A percentile compares a stretch with the other conserved stretches of the same genome.
Evolutionary conservation across 208 protist genomes (phyloP).

Genomic region (Acanthamoeba castellanii): DNA sequence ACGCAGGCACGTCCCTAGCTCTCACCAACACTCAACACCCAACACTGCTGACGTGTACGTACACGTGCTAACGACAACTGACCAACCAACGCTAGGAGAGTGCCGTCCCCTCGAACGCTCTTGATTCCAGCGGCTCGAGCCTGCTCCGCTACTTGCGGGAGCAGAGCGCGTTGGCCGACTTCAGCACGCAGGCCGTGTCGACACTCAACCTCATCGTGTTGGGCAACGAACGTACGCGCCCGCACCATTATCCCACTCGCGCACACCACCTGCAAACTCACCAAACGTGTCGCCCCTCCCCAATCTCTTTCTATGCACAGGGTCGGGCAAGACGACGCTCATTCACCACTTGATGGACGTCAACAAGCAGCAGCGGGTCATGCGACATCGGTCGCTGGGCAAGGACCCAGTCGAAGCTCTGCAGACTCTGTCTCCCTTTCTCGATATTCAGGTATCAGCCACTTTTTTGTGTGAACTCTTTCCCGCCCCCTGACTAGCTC

Average conservation of each 20-base stretch:
- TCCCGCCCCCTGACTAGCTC: too few species aligned
- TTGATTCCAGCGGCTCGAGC: neutral
- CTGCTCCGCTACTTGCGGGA: neutral
- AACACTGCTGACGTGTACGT: too few species aligned
- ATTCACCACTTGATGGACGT: neutral
- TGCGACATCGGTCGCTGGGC: neutral
- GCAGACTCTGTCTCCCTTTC: neutral
- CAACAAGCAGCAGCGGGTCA: neutral
- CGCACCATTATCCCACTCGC: too few species aligned
- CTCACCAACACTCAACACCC: too few species aligned
- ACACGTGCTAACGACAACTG: too few species aligned
- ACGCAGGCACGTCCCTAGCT: neutral
- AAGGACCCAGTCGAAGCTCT: neutral
- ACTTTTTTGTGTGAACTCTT: too few species aligned
- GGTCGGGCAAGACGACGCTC: neutral
- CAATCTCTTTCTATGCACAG: neutral
- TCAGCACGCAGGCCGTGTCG: neutral
- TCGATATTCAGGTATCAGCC: neutral
- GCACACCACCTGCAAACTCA: neutral
- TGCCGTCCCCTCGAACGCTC: neutral
- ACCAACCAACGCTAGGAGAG: neutral
- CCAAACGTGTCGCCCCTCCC: neutral
- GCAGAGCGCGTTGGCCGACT: neutral
- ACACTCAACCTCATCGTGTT: neutral
- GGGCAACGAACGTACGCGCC: neutral